Evolutionary conservation across 192 early-diverging fungal species (phyloP).

Genomic region (Thamnidium elegans): DNA sequence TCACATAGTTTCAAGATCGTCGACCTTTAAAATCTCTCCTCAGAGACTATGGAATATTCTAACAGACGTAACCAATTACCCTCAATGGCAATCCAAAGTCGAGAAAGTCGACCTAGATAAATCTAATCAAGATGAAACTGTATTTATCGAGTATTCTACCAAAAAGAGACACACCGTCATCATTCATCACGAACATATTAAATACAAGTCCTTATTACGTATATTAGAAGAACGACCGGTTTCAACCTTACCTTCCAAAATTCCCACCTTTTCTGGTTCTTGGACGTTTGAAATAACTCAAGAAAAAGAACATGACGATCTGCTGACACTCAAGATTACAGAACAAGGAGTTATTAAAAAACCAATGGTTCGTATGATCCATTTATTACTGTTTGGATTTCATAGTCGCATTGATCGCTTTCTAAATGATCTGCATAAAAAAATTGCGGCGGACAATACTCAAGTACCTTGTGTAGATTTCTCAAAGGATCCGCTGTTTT

Average conservation of each 20-base stretch:
- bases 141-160: constrained; percentile 28
- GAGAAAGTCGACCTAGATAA: constrained; percentile 2
- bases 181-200: constrained; percentile 18
- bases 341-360: constrained; percentile 37
- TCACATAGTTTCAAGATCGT: constrained; percentile 23
- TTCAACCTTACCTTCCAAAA: background rate
- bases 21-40: constrained; percentile 5
- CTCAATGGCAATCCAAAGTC: constrained; percentile 22
- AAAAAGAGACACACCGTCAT: constrained; percentile 20
- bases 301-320: background rate
- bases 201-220: constrained; percentile 12
- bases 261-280: constrained; percentile 29
- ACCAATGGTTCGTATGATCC: constrained; percentile 29
- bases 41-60: constrained; percentile 24
- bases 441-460: background rate
- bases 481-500: too few relatives aligned
- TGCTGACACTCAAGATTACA: constrained; percentile 22
- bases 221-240: constrained; percentile 19
- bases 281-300: constrained; percentile 31
- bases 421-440: constrained; percentile 29
- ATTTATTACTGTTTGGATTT: constrained; percentile 32
- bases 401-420: constrained; percentile 36
- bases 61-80: constrained; percentile 24
- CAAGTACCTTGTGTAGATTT: too few relatives aligned
- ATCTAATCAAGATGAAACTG: background rate